Conservation (phyloP, 768 basidiomycete species). For the Hysterangium stoloniferum region DNA sequence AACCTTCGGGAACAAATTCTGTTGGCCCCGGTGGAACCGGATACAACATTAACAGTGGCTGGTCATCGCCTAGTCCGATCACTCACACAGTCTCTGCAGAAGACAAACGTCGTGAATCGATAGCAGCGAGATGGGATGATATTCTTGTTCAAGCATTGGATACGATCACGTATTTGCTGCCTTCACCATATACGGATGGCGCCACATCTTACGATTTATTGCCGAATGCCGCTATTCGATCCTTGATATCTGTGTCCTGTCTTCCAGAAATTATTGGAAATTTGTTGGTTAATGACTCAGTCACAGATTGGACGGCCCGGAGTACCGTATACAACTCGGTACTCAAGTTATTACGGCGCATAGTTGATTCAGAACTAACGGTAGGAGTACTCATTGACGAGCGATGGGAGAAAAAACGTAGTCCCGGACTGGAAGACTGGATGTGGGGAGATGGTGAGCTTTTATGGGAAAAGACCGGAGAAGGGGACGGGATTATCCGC, state of each 20-base stretch:
- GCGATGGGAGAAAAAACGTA: constrained; percentile 31
- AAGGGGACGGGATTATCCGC: constrained; percentile 24
- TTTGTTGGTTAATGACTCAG: constrained; percentile 49
- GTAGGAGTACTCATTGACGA: constrained; percentile 35
- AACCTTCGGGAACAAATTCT: constrained; percentile 23
- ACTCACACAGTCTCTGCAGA: no score
- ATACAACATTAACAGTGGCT: constrained; percentile 28
- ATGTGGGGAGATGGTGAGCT: constrained; percentile 40
- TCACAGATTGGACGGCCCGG: constrained; percentile 44
- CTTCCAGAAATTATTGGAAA: constrained; percentile 37
- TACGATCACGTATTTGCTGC: constrained; percentile 35
- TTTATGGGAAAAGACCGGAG: constrained; percentile 28
- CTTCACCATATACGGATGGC: constrained; percentile 36
- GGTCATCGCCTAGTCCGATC: not conserved
- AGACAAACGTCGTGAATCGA: constrained; percentile 7
- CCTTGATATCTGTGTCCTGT: constrained; percentile 37
- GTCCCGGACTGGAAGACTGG: constrained; percentile 39
- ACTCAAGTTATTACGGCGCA: constrained; percentile 37
- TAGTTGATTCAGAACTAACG: constrained; percentile 46
- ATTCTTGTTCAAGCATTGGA: constrained; percentile 31
- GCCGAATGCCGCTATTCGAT: constrained; percentile 37
- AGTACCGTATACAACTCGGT: constrained; percentile 41
- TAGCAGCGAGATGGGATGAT: constrained; percentile 33
- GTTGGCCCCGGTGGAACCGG: constrained; percentile 51
- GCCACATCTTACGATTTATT: constrained; percentile 41